A percentile compares a stretch with the other conserved stretches of the same genome.
phyloP scores from a whole-genome alignment of 805 yeast genomes.

The Sugiyamaella americana region DNA sequence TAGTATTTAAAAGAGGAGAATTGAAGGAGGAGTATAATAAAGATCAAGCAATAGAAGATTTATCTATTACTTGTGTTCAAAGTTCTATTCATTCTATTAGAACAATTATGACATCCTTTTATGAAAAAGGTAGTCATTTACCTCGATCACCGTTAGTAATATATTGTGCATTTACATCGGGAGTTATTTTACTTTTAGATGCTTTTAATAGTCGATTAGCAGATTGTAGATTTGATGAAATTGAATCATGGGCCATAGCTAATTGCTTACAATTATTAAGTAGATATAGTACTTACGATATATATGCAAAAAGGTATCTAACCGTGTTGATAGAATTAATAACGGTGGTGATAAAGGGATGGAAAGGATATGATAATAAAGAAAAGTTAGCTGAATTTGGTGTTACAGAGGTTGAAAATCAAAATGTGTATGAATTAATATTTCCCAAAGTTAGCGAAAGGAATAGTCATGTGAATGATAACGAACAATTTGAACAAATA shows the following conservation, averaged over 20 bases:
- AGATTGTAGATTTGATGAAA: not conserved
- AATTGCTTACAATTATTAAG: not conserved
- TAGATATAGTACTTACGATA: not conserved
- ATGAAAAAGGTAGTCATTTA: not conserved
- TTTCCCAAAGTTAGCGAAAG: too few relatives aligned
- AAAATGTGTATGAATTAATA: too few relatives aligned
- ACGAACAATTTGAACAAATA: too few relatives aligned
- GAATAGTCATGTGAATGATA: too few relatives aligned
- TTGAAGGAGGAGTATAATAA: slow-evolving; percentile 1
- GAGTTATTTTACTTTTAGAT: slow-evolving; percentile 6
- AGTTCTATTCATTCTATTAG: slow-evolving; percentile 7
- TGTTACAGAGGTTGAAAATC: too few relatives aligned
- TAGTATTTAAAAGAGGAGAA: slow-evolving; percentile 8
- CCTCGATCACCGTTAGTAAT: slow-evolving; percentile 4
- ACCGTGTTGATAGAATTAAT: slow-evolving; percentile 2
- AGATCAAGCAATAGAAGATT: slow-evolving; percentile 8
- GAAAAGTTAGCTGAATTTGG: too few relatives aligned
- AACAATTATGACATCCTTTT: not conserved
- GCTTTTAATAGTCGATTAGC: slow-evolving; percentile 1
- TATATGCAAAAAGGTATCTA: slow-evolving; percentile 2
- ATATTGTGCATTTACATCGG: slow-evolving; percentile 14
- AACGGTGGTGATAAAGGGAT: not conserved
- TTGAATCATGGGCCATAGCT: not conserved
- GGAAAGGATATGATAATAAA: too few relatives aligned
- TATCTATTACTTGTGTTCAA: slow-evolving; percentile 10